phyloP scores from a whole-genome alignment of 2,329 filamentous ascomycete species.

The Aspergillus terreus region DNA sequence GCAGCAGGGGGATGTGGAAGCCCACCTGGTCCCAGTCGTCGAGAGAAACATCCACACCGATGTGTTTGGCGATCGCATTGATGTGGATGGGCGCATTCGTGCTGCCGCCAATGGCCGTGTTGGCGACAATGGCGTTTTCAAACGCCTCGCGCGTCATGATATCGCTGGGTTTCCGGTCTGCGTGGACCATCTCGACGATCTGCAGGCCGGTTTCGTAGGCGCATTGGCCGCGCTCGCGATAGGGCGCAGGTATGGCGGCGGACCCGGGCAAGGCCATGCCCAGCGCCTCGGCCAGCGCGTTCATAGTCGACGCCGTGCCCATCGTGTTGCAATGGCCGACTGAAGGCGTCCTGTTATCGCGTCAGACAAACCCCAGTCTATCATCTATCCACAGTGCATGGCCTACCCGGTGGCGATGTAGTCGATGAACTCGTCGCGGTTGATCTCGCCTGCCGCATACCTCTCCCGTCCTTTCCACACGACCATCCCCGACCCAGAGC shows the following conservation, averaged over 20 bases:
- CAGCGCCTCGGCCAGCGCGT: slow-evolving; percentile 50
- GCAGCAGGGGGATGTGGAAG: slow-evolving; percentile 48
- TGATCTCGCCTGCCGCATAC: slow-evolving; percentile 46
- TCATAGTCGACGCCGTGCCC: slow-evolving; percentile 54
- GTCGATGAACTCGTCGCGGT: slow-evolving; percentile 44
- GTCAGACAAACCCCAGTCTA: neutral
- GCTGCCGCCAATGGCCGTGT: slow-evolving; percentile 55
- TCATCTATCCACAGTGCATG: too few relatives aligned
- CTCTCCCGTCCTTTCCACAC: slow-evolving; percentile 50
- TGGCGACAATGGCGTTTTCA: slow-evolving; percentile 54
- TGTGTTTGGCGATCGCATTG: slow-evolving; percentile 53
- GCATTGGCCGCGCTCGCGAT: slow-evolving; percentile 46
- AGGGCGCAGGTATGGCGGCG: slow-evolving; percentile 50
- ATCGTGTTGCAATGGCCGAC: slow-evolving; percentile 53
- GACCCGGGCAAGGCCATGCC: slow-evolving; percentile 53
- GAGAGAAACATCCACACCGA: slow-evolving; percentile 48
- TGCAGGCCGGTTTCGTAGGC: slow-evolving; percentile 48
- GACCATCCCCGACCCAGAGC: slow-evolving; percentile 46
- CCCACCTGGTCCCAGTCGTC: slow-evolving; percentile 55
- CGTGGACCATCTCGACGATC: slow-evolving; percentile 50
- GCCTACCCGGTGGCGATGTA: slow-evolving; percentile 42
- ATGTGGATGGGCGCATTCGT: slow-evolving; percentile 57
- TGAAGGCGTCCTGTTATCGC: slow-evolving; percentile 38
- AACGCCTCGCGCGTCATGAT: slow-evolving; percentile 55
- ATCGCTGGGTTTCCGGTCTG: slow-evolving; percentile 50